Percentiles rank a stretch among this genome's conserved stretches.
Conservation (phyloP, 2,329 filamentous ascomycete genomes). For the Leptographium lundbergii region DNA sequence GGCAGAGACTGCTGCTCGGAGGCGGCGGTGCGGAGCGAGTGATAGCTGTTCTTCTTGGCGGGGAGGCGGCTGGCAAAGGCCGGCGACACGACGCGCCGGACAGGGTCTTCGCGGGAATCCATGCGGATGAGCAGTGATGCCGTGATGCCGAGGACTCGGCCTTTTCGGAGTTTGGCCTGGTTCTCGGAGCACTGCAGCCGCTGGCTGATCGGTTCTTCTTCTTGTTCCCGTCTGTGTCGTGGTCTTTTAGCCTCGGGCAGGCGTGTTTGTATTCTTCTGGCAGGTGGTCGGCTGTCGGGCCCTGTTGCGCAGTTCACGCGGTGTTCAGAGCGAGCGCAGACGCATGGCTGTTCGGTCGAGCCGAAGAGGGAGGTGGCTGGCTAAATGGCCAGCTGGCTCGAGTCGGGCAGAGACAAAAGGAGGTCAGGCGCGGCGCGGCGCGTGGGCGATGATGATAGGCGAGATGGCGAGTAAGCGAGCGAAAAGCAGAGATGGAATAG, state of each 20-base stretch:
- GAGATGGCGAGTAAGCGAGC: neutral
- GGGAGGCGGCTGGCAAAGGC: constrained; percentile 5
- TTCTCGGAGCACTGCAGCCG: no score
- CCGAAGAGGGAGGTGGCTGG: neutral
- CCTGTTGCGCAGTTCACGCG: neutral
- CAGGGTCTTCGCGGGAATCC: neutral
- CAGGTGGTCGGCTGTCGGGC: no score
- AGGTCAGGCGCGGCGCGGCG: neutral
- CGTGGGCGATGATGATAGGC: neutral
- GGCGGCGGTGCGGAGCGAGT: constrained; percentile 5
- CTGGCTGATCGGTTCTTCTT: no score
- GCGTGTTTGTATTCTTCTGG: no score
- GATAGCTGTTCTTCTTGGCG: constrained; percentile 9
- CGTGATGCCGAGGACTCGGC: no score
- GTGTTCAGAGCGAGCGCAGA: neutral
- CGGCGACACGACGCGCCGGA: neutral
- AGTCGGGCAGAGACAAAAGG: neutral
- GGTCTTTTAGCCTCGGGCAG: no score
- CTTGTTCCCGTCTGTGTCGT: no score
- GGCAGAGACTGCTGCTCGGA: neutral
- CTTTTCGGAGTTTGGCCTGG: no score
- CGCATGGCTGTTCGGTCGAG: neutral
- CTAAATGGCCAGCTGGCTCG: neutral
- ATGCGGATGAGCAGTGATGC: neutral
- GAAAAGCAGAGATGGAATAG: neutral